Evolutionary conservation across 306 rosid genomes (phyloP), one percentile per base, ranked within the genome.

Genomic region (Acacia acuminata): DNA sequence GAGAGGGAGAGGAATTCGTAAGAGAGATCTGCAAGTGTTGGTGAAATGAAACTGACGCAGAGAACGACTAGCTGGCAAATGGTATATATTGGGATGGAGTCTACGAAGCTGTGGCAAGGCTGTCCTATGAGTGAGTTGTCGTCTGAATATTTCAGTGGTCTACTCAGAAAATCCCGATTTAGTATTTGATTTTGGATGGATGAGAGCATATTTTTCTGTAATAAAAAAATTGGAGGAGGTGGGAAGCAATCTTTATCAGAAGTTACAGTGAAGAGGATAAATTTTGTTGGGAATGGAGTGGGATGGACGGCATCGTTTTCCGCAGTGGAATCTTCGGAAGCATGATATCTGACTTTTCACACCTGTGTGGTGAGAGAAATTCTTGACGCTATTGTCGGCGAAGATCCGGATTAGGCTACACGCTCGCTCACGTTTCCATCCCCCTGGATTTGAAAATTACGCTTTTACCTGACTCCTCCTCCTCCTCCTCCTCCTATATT

Each of bases 101-200:
- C 68, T 19, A 72, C 8, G 38, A 79, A 79, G 89, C 89, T 83
- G 87, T 83, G 71, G 78, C 85, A 82, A 86, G 84, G 81, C 89
- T 84, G 89, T 87, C 85, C 84, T 81, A 86, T 76, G 79, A 80
- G 84, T 83, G 85, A 77, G 53, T 86, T 58, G 83, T 83, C 84
- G 79, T 75, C 84, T 43, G 78, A 25, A 22, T 32, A 36, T 76
- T 42, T 82, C 44, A n/a, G 15, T 11, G 56, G 22, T 38, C 40
- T 20, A 2, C 10, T 17, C 19, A n/a, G 19, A 48, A 65, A 30
- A 71, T 10, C 47, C 47, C 3, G 47, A 43, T 43, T 43, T 67
- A 27, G 27, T 27, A 42, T n/a, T 72, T 53, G n/a, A 50, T 50
- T 53, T 42, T 12, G 66, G 58, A 79, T 6, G 5, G 32, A 79